Base-by-base conservation (phyloP, 176 grass and related monocot species). In the Triticum turgidum region DNA sequence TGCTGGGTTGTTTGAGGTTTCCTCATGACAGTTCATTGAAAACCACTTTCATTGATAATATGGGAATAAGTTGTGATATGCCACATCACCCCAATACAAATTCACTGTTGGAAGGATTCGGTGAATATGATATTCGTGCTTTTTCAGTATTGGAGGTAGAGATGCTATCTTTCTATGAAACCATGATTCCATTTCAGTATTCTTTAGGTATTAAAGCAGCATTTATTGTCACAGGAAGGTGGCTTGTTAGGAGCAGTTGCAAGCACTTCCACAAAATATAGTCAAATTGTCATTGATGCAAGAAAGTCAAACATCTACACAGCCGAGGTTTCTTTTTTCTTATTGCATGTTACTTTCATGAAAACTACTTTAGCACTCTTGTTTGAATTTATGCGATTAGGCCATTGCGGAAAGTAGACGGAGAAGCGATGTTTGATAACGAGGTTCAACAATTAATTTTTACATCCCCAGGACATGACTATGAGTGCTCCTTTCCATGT, bases 1-100 rank as follows among this genome's bases (percentile, higher is more conserved):
- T 98, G 59, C 85, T 98, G 75, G 96, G 96, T 74, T 98, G 96
- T 88, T 81, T 98, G 84, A 95, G 86, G 83, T 92, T 95, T 94
- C 96, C 96, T 86, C 79, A 71, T 52, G 88, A 94, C 80, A 87
- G 13, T 85, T 91, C 84, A 4, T 73, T 93, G 44, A 95, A 91
- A 89, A 89, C 78, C 69, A 88, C 54, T 83, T 86, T 95, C 78
- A 95, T 95, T 73, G 91, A 95, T 87, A 94, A 89, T 78, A 85
- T 92, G 86, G 91, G 88, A 65, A 81, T 94, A 78, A 80, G 70
- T 83, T 90, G 89, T 82, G 91, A 98, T 92, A 83, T 91, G 83
- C 90, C 91, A 88, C 88, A 79, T 25, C 80, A 82, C 76, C 84
- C 91, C 84, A 95, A 94, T 84, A 79, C 93, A 77, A 94, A 91